phyloP scores from a whole-genome alignment of 2,329 filamentous ascomycete genomes.

The Aspergillus sp. region DNA sequence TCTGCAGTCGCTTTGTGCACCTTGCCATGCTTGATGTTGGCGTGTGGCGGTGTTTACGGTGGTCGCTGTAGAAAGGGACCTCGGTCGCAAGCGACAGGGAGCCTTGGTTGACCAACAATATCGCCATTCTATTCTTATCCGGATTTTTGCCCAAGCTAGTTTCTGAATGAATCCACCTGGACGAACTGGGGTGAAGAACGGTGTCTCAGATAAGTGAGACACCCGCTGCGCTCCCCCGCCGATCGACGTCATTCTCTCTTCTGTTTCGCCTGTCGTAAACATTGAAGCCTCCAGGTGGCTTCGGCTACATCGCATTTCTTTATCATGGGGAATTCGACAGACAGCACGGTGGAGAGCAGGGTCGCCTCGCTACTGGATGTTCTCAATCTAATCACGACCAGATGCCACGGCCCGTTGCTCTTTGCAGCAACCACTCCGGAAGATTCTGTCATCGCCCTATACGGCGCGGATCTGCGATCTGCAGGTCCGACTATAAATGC shows the following conservation, averaged over 20 bases:
- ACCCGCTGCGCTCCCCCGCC: background rate
- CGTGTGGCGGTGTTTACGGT: background rate
- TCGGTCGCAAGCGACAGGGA: background rate
- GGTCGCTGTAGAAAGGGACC: background rate
- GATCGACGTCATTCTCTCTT: conserved; percentile 4
- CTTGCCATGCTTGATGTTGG: background rate
- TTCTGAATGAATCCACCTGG: background rate
- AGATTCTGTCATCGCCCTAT: background rate
- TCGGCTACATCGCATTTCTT: background rate
- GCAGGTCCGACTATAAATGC: conserved; percentile 1
- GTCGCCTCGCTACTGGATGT: background rate
- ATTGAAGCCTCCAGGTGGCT: background rate
- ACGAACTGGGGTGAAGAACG: background rate
- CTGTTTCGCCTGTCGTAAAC: background rate
- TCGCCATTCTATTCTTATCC: background rate
- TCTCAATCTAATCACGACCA: background rate
- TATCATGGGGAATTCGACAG: background rate
- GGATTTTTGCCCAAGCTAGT: background rate
- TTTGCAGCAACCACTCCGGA: background rate
- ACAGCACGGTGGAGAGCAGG: background rate
- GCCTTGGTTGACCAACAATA: background rate
- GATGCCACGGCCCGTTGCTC: background rate
- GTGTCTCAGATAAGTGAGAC: conserved; percentile 8
- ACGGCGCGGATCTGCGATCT: conserved; percentile 18
- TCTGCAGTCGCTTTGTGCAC: background rate